Conservation (phyloP, 179 eudicot genomes). For the Vitellaria paradoxa region DNA sequence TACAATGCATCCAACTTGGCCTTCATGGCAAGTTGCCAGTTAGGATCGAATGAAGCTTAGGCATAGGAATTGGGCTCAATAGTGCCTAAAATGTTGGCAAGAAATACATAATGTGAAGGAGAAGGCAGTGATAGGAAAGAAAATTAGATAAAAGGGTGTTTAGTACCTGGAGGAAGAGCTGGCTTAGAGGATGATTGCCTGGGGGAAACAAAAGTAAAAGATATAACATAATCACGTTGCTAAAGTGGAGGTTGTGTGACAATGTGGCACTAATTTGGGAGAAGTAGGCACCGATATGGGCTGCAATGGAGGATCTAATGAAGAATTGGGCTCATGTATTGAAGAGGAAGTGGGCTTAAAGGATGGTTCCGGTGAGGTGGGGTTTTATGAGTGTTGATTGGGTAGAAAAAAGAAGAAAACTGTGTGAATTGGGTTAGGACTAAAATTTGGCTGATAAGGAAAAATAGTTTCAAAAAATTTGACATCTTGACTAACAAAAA, state of each 20-base stretch:
- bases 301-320: background rate
- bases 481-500: background rate
- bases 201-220: background rate
- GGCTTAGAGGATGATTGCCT: background rate
- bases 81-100: background rate
- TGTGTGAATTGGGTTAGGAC: background rate
- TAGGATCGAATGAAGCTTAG: background rate
- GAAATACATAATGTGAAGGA: background rate
- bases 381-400: background rate
- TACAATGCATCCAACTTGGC: background rate
- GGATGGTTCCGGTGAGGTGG: background rate
- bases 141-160: background rate
- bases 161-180: background rate
- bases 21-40: background rate
- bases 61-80: no score
- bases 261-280: background rate
- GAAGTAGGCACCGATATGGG: background rate
- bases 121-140: background rate
- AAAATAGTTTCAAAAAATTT: background rate
- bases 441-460: background rate
- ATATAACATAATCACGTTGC: no score
- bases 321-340: background rate
- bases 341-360: background rate
- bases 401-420: background rate
- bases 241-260: background rate